Percentiles rank a stretch among this genome's conserved stretches.
These are phyloP conservation scores for Hypoxylon rubiginosum DNA, from an alignment of 2,329 filamentous ascomycete species.

Conservation along the genomic window DNA sequence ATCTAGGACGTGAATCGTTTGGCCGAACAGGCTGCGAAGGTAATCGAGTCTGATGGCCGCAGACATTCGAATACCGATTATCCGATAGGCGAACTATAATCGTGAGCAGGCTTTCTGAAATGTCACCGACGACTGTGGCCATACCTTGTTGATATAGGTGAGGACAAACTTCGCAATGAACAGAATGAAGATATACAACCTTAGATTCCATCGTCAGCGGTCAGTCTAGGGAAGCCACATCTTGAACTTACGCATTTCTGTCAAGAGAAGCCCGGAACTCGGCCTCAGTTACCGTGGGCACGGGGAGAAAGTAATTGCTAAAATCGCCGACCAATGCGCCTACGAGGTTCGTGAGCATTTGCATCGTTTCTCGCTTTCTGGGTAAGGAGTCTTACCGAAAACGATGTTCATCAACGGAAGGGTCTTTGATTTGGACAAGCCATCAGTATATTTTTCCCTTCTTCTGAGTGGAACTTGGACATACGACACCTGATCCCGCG, in stretches of 20 bases:
- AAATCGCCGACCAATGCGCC: slow-evolving; percentile 64
- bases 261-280: slow-evolving; percentile 61
- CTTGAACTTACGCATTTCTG: slow-evolving; percentile 58
- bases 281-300: slow-evolving; percentile 51
- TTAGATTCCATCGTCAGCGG: slow-evolving; percentile 47
- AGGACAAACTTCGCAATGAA: slow-evolving; percentile 76
- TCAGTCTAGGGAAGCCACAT: not conserved
- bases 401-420: slow-evolving; percentile 72
- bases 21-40: slow-evolving; percentile 72
- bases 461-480: slow-evolving; percentile 29
- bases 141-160: slow-evolving; percentile 71
- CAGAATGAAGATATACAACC: slow-evolving; percentile 77
- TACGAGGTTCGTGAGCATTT: slow-evolving; percentile 42
- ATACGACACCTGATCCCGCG: slow-evolving; percentile 63
- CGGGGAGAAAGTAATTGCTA: slow-evolving; percentile 56
- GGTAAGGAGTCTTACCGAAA: slow-evolving; percentile 59
- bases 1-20: slow-evolving; percentile 77
- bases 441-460: slow-evolving; percentile 21
- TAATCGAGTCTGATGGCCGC: slow-evolving; percentile 74
- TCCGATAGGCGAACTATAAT: slow-evolving; percentile 67
- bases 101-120: slow-evolving; percentile 32
- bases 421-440: slow-evolving; percentile 54
- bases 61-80: slow-evolving; percentile 73
- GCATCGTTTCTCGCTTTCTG: slow-evolving; percentile 6
- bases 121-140: not conserved